Conservation (phyloP, 1,139 yeast species). For the Candida tetrigidarum region DNA sequence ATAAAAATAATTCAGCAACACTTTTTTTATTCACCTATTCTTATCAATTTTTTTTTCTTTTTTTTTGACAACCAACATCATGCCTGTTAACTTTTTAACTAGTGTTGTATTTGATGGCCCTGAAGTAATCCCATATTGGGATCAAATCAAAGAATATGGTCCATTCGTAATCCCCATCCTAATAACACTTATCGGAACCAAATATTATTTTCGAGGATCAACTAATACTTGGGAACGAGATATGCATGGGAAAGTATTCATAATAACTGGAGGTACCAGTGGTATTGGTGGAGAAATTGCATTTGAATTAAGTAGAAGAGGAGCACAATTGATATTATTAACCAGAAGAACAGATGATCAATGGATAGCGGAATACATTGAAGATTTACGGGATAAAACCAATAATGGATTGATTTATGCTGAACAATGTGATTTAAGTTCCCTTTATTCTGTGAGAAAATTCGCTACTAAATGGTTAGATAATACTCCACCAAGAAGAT, state of each 20-base stretch:
- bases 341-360: conserved; percentile 66
- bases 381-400: conserved; percentile 72
- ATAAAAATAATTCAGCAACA: too few species aligned
- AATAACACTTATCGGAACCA: conserved; percentile 45
- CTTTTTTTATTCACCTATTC: too few species aligned
- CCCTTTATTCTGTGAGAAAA: conserved; percentile 76
- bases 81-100: conserved; percentile 86
- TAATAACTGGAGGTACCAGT: conserved; percentile 82
- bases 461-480: conserved; percentile 97
- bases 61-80: conserved; percentile 26
- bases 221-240: conserved; percentile 90
- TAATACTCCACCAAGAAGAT: conserved; percentile 84
- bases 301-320: conserved; percentile 71
- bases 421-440: conserved; percentile 82
- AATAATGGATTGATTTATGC: conserved; percentile 80
- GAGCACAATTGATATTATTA: conserved; percentile 85
- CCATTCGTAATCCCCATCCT: conserved; percentile 51
- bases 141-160: conserved; percentile 53
- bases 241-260: conserved; percentile 86
- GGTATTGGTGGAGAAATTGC: conserved; percentile 86
- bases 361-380: conserved; percentile 82
- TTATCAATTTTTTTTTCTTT: too few species aligned
- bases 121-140: conserved; percentile 72
- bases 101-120: conserved; percentile 73
- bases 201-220: conserved; percentile 78